A percentile compares a stretch with the other conserved stretches of the same genome.
These are phyloP conservation scores for Chaetothyriales sp. DNA, from an alignment of 2,329 filamentous ascomycete species.

Conservation along the genomic window DNA sequence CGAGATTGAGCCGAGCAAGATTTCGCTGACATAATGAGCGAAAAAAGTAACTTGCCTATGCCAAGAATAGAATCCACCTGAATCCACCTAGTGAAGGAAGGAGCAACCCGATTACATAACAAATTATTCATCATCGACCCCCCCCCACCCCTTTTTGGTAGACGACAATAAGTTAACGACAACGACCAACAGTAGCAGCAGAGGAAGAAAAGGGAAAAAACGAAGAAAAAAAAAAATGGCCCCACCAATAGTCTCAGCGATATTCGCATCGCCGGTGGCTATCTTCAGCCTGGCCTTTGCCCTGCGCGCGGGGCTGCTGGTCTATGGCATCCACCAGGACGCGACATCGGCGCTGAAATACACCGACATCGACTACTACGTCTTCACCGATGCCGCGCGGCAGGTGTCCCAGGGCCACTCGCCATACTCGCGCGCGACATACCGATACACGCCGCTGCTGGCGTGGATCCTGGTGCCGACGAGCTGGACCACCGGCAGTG, in stretches of 20 bases:
- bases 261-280: conserved; percentile 22
- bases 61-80: no score
- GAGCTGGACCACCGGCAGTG: conserved; percentile 29
- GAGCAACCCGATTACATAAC: no score
- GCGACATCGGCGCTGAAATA: conserved; percentile 85
- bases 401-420: conserved; percentile 53
- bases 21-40: no score
- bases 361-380: conserved; percentile 96
- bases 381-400: conserved; percentile 89
- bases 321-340: conserved; percentile 90
- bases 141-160: no score
- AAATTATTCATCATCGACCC: no score
- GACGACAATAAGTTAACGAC: no score
- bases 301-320: conserved; percentile 57
- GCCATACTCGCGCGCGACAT: conserved; percentile 82
- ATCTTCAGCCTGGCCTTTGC: conserved; percentile 31
- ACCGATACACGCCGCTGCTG: conserved; percentile 87
- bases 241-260: not conserved
- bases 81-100: no score
- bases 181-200: not conserved
- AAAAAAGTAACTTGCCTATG: no score
- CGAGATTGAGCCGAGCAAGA: no score
- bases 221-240: not conserved
- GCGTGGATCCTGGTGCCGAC: conserved; percentile 85
- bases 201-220: not conserved